Evolutionary conservation across 1,284 basidiomycete species (phyloP), one percentile per base, ranked within the genome.

Genomic region (Cystobasidium sp.): DNA sequence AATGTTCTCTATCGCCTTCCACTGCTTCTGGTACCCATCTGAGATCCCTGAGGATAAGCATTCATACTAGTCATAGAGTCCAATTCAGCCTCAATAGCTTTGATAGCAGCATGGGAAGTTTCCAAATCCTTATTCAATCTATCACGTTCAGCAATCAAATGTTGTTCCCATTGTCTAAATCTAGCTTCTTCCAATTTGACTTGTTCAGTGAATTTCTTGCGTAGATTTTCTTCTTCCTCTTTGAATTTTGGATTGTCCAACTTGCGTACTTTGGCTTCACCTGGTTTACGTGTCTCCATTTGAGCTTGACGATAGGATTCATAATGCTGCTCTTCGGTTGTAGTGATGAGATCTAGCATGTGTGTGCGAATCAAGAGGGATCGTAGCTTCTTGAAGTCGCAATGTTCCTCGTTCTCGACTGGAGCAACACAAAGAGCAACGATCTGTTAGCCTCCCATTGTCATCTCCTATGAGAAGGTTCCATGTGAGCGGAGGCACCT

Each of bases 211-310:
- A 99, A 99, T 76, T 94, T 89, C 87, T 96, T 97, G 81, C 96
- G 87, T 77, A 99, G 88, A 77, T 75, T 87, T 84, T 99, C 96
- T 83, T 99, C 96, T 84, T 99, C 96, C 84, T 99, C 97, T 86
- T 96, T 96, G 89, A 97, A 99, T 85, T 98, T 98, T 80, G 97
- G 97, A 84, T 99, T 99, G 85, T 99, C 96, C 78, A 95, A 87
- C 86, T 97, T 98, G 88, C 94, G 96, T 80, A 97, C 93, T 86
- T 98, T 98, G 79, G 94, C 90, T 84, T 99, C 97, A 79, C 96
- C 96, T 79, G 95, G 97, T 85, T 99, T 99, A 85, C 97, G 90
- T 20, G 96, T 98, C 87, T 99, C 97, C 97, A 99, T 98, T 86
- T 99, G 97, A 78, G 93, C 88, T 82, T 97, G 93, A 75, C 96